Base-by-base conservation (phyloP, 2,329 filamentous ascomycete species). In the Talaromyces sp. region DNA sequence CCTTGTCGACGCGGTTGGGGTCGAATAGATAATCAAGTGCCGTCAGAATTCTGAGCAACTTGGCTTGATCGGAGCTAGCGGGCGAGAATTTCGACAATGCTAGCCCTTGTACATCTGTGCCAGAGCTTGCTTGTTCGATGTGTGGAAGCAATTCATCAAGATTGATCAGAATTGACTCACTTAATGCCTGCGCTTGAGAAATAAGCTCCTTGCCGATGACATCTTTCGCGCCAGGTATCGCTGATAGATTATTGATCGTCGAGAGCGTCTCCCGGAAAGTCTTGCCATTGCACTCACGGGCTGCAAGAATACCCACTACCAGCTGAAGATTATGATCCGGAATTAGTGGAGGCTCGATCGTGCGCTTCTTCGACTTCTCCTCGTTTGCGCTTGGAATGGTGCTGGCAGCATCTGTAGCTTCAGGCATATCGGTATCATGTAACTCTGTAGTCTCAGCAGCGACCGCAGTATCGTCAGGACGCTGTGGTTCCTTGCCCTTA, bases 221-320 rank as follows among this genome's bases (percentile, higher is more conserved):
- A 60, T 90, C 86, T 77, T 96, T 95, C 18, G 93, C 92, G 12
- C 90, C 92, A 16, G 93, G 92, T 65, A 99, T 95, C 42, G 91
- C 88, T 5, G 93, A 98, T 48, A 99, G 84, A 71, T 98, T 97
- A 80, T 96, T 98, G 81, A 99, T 96, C n/a, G 96, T 96, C 16
- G 93, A 95, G 60, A 99, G 85, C 0, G 95, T 98, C 76, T 98
- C 96, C 73, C 95, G 91, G 83, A 99, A 99, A 0, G 95, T 98
- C 81, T 96, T 97, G 66, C 91, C 93, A 72, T 92, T 96, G 78
- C 95, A 99, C 76, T 99, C 95, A 56, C 93, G 89, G 66, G 93
- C 93, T 48, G 96, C 92, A 67, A 99, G 90, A 63, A 99, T 96
- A 73, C 95, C 95, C 69, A 98, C 91, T n/a, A 99, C 92, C 63